Evolutionary conservation across 177 flowering plant species (phyloP).

Genomic region (Tripterygium wilfordii): DNA sequence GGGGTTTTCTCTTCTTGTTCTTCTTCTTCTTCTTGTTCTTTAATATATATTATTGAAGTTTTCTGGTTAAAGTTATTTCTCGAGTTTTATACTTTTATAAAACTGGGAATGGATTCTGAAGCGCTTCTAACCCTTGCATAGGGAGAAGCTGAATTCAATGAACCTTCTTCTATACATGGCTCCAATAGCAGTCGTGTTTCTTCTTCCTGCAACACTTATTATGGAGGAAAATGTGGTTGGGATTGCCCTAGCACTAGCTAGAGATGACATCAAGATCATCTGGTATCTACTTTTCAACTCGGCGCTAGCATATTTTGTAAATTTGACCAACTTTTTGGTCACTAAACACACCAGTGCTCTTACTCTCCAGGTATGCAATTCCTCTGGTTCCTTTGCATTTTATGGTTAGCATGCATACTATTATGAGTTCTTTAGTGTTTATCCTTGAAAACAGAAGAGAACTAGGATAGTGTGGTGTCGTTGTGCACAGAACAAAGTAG

Average conservation of each 20-base stretch:
- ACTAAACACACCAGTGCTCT: slow-evolving; percentile 59
- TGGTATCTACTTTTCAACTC: slow-evolving; percentile 53
- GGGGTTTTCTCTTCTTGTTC: background rate
- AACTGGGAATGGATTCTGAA: slow-evolving; percentile 9
- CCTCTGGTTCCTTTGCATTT: background rate
- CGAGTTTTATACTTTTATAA: too few relatives aligned
- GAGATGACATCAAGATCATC: slow-evolving; percentile 37
- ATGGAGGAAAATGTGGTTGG: slow-evolving; percentile 61
- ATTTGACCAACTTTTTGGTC: slow-evolving; percentile 54
- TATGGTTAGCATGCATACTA: background rate
- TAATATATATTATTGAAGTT: background rate
- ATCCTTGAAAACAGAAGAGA: too few relatives aligned
- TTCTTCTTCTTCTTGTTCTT: background rate
- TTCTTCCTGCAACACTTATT: slow-evolving; percentile 49
- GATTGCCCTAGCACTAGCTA: slow-evolving; percentile 48
- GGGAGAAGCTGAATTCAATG: slow-evolving; percentile 65
- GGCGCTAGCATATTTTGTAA: slow-evolving; percentile 45
- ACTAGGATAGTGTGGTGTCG: too few relatives aligned
- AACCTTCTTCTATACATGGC: slow-evolving; percentile 66
- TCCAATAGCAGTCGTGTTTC: slow-evolving; percentile 55
- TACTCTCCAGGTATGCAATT: slow-evolving; percentile 43
- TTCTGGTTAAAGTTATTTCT: too few relatives aligned
- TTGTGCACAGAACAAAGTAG: too few relatives aligned
- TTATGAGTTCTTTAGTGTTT: too few relatives aligned
- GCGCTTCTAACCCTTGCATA: slow-evolving; percentile 13